phyloP scores from a whole-genome alignment of 1,284 basidiomycete genomes.

The Ganoderma leucocontextum region DNA sequence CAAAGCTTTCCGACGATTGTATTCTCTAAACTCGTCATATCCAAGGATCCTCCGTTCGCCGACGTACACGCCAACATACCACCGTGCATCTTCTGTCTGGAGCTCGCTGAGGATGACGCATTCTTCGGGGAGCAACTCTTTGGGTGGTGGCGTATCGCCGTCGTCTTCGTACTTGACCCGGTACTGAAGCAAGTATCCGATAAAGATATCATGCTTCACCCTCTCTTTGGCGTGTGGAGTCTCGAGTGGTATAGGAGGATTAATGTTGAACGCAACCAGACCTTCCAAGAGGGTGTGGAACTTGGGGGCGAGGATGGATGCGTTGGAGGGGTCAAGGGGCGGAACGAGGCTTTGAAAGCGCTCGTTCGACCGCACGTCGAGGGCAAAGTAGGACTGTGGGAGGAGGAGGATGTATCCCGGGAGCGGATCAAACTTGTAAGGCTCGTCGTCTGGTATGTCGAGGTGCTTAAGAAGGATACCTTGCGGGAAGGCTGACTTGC shows the following conservation, averaged over 20 bases:
- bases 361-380: constrained; percentile 3
- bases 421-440: constrained; percentile 12
- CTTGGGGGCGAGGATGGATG: constrained; percentile 13
- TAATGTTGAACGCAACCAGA: constrained; percentile 15
- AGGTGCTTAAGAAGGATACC: constrained; percentile 11
- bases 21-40: not conserved
- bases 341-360: constrained; percentile 18
- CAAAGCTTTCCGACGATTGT: not conserved
- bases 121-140: constrained; percentile 15
- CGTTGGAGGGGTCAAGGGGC: constrained; percentile 15
- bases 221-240: constrained; percentile 8
- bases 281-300: constrained; percentile 20
- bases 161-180: constrained; percentile 11
- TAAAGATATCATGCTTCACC: constrained; percentile 16
- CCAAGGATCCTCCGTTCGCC: not conserved
- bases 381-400: constrained; percentile 13
- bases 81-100: constrained; percentile 16
- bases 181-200: constrained; percentile 11
- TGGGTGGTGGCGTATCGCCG: not conserved
- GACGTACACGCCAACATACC: constrained; percentile 9
- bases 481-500: constrained; percentile 7
- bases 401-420: constrained; percentile 14
- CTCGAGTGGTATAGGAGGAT: constrained; percentile 10
- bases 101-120: constrained; percentile 12
- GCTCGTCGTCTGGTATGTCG: constrained; percentile 19